These are phyloP conservation scores for Isochrysis galbana DNA, from an alignment of 78 protist genomes.

Conservation along the genomic window DNA sequence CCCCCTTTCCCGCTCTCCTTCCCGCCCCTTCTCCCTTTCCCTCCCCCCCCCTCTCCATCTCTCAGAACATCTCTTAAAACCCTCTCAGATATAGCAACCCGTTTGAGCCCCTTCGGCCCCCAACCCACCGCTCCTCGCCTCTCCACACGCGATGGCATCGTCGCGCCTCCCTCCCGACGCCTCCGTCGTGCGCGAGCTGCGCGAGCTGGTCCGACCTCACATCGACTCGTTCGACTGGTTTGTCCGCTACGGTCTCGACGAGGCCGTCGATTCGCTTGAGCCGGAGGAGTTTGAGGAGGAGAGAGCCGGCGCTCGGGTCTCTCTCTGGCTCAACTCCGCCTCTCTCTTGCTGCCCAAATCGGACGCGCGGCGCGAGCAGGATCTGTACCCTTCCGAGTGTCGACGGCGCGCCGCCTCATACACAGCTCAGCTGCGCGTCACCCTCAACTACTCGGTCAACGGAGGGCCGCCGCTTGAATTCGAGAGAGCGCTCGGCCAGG, in stretches of 20 bases:
- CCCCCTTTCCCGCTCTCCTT: too few relatives aligned
- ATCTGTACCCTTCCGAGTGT: not conserved
- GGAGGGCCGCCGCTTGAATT: not conserved
- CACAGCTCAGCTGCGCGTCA: constrained; percentile 6
- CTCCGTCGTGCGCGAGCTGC: too few relatives aligned
- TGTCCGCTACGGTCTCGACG: constrained; percentile 23
- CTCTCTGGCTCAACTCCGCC: not conserved
- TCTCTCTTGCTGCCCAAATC: not conserved
- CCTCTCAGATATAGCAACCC: too few relatives aligned
- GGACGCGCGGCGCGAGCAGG: not conserved
- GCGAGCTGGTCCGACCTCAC: constrained; percentile 47
- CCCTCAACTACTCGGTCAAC: not conserved
- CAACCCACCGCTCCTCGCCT: too few relatives aligned
- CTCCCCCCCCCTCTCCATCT: too few relatives aligned
- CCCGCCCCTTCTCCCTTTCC: too few relatives aligned
- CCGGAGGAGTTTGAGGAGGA: not conserved
- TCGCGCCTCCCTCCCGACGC: too few relatives aligned
- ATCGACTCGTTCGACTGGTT: constrained; percentile 62
- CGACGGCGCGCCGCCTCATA: constrained; percentile 43
- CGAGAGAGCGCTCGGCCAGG: not conserved
- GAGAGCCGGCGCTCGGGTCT: not conserved
- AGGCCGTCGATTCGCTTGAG: not conserved
- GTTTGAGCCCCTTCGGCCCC: too few relatives aligned
- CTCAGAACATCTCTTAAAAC: too few relatives aligned
- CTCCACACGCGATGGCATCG: too few relatives aligned